Percentiles rank a stretch among this genome's conserved stretches.
Conservation (phyloP, 2,329 filamentous ascomycete species). For the Pyrenophora graminea region DNA sequence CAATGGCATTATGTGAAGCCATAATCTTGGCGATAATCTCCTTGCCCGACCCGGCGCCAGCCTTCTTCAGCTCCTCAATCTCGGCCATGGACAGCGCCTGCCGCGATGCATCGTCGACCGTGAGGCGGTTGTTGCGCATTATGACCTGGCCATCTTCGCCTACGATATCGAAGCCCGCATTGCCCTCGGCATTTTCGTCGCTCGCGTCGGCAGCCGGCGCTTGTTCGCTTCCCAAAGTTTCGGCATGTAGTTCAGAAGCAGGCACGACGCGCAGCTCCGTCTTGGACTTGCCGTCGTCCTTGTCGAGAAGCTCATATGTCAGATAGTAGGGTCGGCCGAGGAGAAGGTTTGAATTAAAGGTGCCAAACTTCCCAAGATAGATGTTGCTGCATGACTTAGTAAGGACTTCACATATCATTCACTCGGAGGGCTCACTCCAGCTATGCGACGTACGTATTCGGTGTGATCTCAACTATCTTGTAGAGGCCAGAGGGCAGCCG, state of each 20-base stretch:
- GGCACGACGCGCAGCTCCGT: constrained; percentile 77
- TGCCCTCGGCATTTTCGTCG: constrained; percentile 42
- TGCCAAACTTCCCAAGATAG: constrained; percentile 89
- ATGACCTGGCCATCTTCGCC: constrained; percentile 55
- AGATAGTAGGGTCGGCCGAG: constrained; percentile 89
- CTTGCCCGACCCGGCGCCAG: constrained; percentile 77
- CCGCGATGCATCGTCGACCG: constrained; percentile 65
- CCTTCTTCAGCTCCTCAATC: constrained; percentile 72
- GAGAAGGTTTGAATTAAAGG: constrained; percentile 85
- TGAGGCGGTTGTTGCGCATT: constrained; percentile 67
- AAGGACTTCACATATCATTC: constrained; percentile 1
- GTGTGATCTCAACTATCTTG: constrained; percentile 62
- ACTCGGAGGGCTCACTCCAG: constrained; percentile 37
- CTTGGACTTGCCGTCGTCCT: constrained; percentile 63
- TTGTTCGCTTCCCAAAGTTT: constrained; percentile 64
- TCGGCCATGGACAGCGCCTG: constrained; percentile 76
- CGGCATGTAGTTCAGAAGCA: constrained; percentile 79
- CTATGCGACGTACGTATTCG: constrained; percentile 65
- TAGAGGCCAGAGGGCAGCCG: constrained; percentile 63
- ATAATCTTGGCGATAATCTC: constrained; percentile 93
- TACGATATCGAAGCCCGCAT: constrained; percentile 51
- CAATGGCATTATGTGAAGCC: constrained; percentile 83
- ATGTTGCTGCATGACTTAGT: constrained; percentile 66
- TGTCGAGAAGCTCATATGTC: constrained; percentile 86
- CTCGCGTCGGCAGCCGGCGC: constrained; percentile 45